phyloP scores from a whole-genome alignment of 345 rosid genomes.

The Psidium friedrichsthalianum region DNA sequence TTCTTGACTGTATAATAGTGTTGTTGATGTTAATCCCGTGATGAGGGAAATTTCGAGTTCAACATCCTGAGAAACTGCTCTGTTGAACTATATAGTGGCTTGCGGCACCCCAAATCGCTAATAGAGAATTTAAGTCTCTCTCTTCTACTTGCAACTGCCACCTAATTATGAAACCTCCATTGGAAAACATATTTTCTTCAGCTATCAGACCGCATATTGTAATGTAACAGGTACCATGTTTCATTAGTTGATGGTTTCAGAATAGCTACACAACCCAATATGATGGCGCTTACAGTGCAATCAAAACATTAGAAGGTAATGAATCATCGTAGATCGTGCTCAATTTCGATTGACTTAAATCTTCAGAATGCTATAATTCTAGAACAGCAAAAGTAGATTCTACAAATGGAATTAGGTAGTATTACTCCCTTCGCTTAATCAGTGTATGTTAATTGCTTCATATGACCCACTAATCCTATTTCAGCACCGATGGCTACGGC shows the following conservation, averaged over 20 bases:
- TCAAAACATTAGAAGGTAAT: neutral
- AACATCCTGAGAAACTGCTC: conserved; percentile 33
- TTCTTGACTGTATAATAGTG: conserved; percentile 4
- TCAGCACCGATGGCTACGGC: neutral
- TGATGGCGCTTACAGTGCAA: neutral
- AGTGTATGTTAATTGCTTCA: neutral
- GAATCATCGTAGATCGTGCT: neutral
- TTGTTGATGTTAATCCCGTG: conserved; percentile 1
- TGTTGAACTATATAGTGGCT: conserved; percentile 41
- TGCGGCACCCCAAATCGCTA: neutral
- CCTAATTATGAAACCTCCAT: neutral
- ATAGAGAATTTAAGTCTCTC: neutral
- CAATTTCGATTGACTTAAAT: neutral
- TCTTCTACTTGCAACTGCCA: neutral
- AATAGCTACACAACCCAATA: neutral
- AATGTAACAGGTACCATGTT: neutral
- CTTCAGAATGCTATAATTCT: neutral
- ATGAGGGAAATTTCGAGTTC: conserved; percentile 4
- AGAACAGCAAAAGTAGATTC: neutral
- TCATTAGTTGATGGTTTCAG: neutral
- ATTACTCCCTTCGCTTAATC: neutral
- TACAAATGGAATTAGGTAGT: neutral
- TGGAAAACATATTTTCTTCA: neutral
- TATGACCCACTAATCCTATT: neutral
- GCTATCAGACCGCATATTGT: neutral